Base-by-base conservation (phyloP, 306 rosid species). In the Chamaecrista fasciculata region DNA sequence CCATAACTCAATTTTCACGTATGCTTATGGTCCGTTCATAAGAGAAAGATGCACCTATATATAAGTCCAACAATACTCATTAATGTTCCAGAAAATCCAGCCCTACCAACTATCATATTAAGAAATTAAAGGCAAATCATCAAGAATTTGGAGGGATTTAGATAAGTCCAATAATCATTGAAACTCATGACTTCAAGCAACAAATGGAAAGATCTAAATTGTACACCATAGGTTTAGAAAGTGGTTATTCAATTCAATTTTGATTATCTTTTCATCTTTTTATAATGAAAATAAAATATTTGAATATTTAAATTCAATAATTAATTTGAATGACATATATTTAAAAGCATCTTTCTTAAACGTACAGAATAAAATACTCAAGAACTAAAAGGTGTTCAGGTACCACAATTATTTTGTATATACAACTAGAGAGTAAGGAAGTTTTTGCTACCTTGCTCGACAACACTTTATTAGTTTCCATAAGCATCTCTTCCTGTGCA, bases 401-500 rank as follows among this genome's bases (percentile, higher is more conserved):
- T 39, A 40, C 34, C 46, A 1, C 23, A 40, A 39, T 40, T 10
- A 19, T 52, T 21, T 57, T 52, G 14, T 5, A 26, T 42, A 42
- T 25, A 18, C 25, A 9, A 16, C 8, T 48, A 2, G 37, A 55
- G 8, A 19, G 20, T 25, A 47, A 56, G 14, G 65, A 33, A 46
- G 11, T 59, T 14, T 44, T 29, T 7, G 2, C 44, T 82, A 87
- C 97, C 95, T 86, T 86, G 57, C 44, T 82, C 78, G 74, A 80
- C 61, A 91, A 75, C 55, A 69, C 70, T 50, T 76, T 67, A 51
- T 91, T 86, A 25, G 86, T 73, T 77, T 91, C 92, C 70, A 86
- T 46, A 14, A 91, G 86, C 77, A 73, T 64, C 25, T 79, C 84
- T 73, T 87, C 97, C 95, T 91, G 80, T 60, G 58, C n/a, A 49